Percentiles rank a stretch among this genome's conserved stretches.
These are phyloP conservation scores for Sugiyamaella americana DNA, from an alignment of 805 yeast genomes.

Conservation along the genomic window DNA sequence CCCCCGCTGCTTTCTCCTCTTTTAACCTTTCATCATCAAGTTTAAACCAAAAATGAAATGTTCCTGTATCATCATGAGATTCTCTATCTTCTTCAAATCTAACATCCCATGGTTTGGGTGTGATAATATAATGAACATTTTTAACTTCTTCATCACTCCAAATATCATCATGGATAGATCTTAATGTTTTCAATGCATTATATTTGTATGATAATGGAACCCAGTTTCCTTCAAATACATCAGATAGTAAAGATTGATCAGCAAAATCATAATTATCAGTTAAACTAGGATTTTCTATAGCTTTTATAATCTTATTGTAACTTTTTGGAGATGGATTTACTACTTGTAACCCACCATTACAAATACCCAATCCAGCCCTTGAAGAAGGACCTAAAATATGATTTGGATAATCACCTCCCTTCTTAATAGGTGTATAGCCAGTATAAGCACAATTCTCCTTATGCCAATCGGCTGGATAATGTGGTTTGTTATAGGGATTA, in stretches of 20 bases:
- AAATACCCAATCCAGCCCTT: conserved; percentile 39
- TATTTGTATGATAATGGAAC: conserved; percentile 46
- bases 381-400: conserved; percentile 39
- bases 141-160: conserved; percentile 47
- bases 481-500: conserved; percentile 46
- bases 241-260: conserved; percentile 52
- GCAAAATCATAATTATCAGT: conserved; percentile 47
- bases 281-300: conserved; percentile 35
- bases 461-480: conserved; percentile 51
- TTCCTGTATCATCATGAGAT: conserved; percentile 39
- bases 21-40: conserved; percentile 23
- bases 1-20: conserved; percentile 11
- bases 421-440: conserved; percentile 12
- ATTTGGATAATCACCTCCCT: conserved; percentile 3
- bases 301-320: conserved; percentile 38
- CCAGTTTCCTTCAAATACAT: conserved; percentile 48
- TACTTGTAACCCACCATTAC: conserved; percentile 56
- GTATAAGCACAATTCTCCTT: conserved; percentile 48
- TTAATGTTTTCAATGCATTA: conserved; percentile 52
- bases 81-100: conserved; percentile 24
- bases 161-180: conserved; percentile 39
- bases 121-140: conserved; percentile 50
- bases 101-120: conserved; percentile 59
- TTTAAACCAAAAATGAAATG: conserved; percentile 48
- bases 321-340: conserved; percentile 38